Conservation (phyloP, 768 basidiomycete species). For the Auricularia heimuer region DNA sequence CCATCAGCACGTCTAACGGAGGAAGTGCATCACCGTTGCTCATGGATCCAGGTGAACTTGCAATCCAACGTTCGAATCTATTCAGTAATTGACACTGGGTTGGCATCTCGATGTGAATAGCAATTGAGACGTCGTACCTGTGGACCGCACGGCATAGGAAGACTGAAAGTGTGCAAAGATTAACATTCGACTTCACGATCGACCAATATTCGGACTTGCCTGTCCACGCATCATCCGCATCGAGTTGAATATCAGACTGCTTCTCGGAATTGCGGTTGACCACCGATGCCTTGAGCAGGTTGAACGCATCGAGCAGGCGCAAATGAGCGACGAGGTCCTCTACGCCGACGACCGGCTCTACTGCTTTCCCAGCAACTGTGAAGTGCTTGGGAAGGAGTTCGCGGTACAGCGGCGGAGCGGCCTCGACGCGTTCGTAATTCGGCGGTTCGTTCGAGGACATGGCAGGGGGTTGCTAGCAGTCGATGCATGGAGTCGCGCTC, state of each 20-base stretch:
- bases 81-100: too few relatives aligned
- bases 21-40: not conserved
- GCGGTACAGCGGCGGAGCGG: too few relatives aligned
- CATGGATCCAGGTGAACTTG: not conserved
- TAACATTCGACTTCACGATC: too few relatives aligned
- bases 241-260: not conserved
- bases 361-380: too few relatives aligned
- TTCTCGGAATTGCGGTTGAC: not conserved
- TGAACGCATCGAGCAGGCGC: conserved; percentile 3
- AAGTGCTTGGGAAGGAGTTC: too few relatives aligned
- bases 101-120: too few relatives aligned
- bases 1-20: not conserved
- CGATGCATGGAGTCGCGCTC: too few relatives aligned
- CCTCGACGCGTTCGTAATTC: too few relatives aligned
- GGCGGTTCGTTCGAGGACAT: too few relatives aligned
- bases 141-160: conserved; percentile 4
- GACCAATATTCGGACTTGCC: not conserved
- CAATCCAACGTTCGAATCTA: too few relatives aligned
- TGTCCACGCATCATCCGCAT: not conserved
- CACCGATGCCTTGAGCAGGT: not conserved
- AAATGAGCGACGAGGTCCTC: conserved; percentile 3
- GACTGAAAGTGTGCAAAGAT: not conserved
- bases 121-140: not conserved
- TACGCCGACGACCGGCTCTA: not conserved
- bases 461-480: too few relatives aligned